A percentile compares a stretch with the other conserved stretches of the same genome.
phyloP scores from a whole-genome alignment of 495 filamentous ascomycete genomes.

The Penicillium cataractarum region DNA sequence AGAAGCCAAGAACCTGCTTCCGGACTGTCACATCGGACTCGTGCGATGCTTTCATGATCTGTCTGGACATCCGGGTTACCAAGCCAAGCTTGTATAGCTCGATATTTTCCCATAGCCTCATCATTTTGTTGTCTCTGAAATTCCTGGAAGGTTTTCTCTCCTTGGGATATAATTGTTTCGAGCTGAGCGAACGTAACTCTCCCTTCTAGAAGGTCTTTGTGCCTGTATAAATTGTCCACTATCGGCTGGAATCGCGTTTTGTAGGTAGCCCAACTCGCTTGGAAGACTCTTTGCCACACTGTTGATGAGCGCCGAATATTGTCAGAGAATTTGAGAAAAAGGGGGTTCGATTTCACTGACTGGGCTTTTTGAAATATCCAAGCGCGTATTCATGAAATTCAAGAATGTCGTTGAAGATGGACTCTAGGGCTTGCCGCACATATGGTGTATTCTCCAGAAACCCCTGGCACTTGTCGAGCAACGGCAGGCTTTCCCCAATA shows the following conservation, averaged over 20 bases:
- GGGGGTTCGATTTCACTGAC: background rate
- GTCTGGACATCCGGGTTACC: background rate
- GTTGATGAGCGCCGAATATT: too few relatives aligned
- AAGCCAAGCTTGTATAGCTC: conserved; percentile 1
- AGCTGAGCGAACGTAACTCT: background rate
- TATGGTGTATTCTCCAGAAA: too few relatives aligned
- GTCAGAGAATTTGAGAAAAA: too few relatives aligned
- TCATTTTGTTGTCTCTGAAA: too few relatives aligned
- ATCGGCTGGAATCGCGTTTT: conserved; percentile 1
- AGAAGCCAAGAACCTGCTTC: conserved; percentile 1
- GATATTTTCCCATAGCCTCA: background rate
- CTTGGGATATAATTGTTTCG: too few relatives aligned
- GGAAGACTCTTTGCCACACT: too few relatives aligned
- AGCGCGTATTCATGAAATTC: conserved; percentile 1
- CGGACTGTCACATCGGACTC: background rate
- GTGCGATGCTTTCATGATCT: conserved; percentile 5
- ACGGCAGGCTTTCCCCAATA: too few relatives aligned
- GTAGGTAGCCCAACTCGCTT: background rate
- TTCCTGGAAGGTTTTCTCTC: too few relatives aligned
- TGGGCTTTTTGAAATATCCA: conserved; percentile 2
- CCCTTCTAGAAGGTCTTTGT: conserved; percentile 2
- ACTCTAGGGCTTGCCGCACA: background rate
- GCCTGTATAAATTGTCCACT: conserved; percentile 1
- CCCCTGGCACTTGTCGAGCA: too few relatives aligned
- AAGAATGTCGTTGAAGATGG: conserved; percentile 3